phyloP scores from a whole-genome alignment of 805 yeast genomes.

The Scheffersomyces lignosus region DNA sequence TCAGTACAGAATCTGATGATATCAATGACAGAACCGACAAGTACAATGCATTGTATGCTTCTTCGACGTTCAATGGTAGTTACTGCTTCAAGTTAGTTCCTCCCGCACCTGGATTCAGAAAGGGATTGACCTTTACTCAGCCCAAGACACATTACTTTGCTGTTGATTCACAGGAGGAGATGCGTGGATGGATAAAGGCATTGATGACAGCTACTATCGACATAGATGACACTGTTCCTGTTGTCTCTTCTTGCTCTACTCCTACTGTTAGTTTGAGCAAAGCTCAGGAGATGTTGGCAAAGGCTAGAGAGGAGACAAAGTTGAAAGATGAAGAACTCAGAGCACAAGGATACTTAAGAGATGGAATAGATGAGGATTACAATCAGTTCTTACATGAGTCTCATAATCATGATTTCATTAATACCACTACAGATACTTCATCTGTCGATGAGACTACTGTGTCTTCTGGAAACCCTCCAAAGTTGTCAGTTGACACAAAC shows the following conservation, averaged over 20 bases:
- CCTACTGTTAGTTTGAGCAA: constrained; percentile 89
- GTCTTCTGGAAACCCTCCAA: constrained; percentile 24
- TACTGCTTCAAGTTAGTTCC: constrained; percentile 91
- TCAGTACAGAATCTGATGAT: constrained; percentile 37
- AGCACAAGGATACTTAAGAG: constrained; percentile 41
- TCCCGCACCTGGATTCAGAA: constrained; percentile 95
- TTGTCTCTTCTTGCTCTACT: constrained; percentile 86
- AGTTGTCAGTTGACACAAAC: constrained; percentile 34
- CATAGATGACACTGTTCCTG: constrained; percentile 89
- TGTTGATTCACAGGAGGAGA: constrained; percentile 85
- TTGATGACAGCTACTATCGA: constrained; percentile 95
- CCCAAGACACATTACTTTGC: constrained; percentile 97
- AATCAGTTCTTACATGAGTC: constrained; percentile 10
- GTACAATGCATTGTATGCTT: constrained; percentile 82
- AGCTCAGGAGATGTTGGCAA: constrained; percentile 84
- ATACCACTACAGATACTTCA: constrained; percentile 30
- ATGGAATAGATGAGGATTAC: constrained; percentile 20
- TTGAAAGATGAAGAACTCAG: constrained; percentile 50
- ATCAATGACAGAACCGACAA: constrained; percentile 75
- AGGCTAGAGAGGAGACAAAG: constrained; percentile 74
- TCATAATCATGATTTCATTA: constrained; percentile 20
- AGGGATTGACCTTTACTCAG: constrained; percentile 93
- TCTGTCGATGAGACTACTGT: constrained; percentile 34
- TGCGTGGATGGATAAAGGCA: constrained; percentile 95
- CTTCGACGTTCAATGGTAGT: constrained; percentile 91